A percentile compares a stretch with the other conserved stretches of the same genome.
These are phyloP conservation scores for Cryptococcus sp. DNA, from an alignment of 1,284 basidiomycete species.

Conservation along the genomic window DNA sequence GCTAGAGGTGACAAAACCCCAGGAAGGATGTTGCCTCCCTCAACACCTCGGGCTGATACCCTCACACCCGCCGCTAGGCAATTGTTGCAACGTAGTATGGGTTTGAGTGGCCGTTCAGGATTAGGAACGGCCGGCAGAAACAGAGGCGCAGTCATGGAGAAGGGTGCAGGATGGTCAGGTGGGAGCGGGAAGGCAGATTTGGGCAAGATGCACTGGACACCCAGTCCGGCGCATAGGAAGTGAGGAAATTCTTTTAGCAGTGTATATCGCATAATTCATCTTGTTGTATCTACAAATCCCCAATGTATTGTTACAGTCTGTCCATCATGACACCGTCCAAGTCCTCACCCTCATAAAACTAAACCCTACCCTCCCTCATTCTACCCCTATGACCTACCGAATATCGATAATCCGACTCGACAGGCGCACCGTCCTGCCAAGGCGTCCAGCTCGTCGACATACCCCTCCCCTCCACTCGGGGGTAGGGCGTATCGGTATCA, in stretches of 20 bases:
- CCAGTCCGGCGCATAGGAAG: conserved; percentile 55
- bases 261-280: not conserved
- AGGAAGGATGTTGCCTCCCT: conserved; percentile 64
- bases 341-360: not conserved
- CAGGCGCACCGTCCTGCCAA: conserved; percentile 16
- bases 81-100: conserved; percentile 62
- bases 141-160: conserved; percentile 66
- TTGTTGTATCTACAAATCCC: not conserved
- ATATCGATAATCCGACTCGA: conserved; percentile 12
- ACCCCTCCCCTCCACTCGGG: conserved; percentile 13
- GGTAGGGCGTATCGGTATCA: conserved; percentile 35
- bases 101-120: conserved; percentile 46
- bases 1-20: conserved; percentile 17
- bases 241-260: not conserved
- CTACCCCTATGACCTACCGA: conserved; percentile 16
- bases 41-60: conserved; percentile 59
- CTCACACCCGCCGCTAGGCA: conserved; percentile 75
- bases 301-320: not conserved
- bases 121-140: conserved; percentile 55
- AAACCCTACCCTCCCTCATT: conserved; percentile 23
- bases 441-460: conserved; percentile 21
- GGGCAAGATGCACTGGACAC: conserved; percentile 72
- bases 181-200: conserved; percentile 52
- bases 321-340: not conserved
- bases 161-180: conserved; percentile 58